Percentiles rank a stretch among this genome's conserved stretches.
Evolutionary conservation across 2,329 filamentous ascomycete species (phyloP).

Genomic region (Fusarium ambrosium): DNA sequence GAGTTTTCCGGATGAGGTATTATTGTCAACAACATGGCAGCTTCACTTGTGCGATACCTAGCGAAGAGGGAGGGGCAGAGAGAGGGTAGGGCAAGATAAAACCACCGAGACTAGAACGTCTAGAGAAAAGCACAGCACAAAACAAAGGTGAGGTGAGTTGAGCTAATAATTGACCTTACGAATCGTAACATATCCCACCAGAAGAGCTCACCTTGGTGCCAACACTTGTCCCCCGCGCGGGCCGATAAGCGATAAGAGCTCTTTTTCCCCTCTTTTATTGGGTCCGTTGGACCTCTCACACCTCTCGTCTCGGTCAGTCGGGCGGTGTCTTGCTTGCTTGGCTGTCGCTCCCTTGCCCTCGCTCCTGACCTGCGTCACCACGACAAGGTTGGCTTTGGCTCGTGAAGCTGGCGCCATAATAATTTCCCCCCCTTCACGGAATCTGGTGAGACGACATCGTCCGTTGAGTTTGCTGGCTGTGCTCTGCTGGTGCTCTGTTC

Average conservation of each 20-base stretch:
- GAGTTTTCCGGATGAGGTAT: constrained; percentile 32
- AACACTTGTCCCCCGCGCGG: constrained; percentile 38
- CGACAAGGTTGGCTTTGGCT: constrained; percentile 37
- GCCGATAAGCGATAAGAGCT: constrained; percentile 49
- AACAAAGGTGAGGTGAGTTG: constrained; percentile 32
- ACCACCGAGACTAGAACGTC: constrained; percentile 35
- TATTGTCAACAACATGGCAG: constrained; percentile 22
- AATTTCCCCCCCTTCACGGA: constrained; percentile 42
- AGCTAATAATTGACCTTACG: constrained; percentile 38
- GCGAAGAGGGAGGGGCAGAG: constrained; percentile 32
- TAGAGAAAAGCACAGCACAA: constrained; percentile 6
- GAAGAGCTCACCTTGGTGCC: constrained; percentile 30
- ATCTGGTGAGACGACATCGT: constrained; percentile 44
- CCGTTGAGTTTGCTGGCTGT: constrained; percentile 23
- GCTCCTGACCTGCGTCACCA: constrained; percentile 42
- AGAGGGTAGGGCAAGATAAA: constrained; percentile 31
- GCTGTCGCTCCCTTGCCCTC: constrained; percentile 27
- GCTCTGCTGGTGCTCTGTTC: constrained; percentile 14
- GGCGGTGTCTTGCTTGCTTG: constrained; percentile 16
- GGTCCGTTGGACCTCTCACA: constrained; percentile 22
- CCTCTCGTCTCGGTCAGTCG: constrained; percentile 30
- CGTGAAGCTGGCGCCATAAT: constrained; percentile 48
- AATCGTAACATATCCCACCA: constrained; percentile 36
- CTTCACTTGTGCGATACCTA: constrained; percentile 30
- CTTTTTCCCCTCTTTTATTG: constrained; percentile 27